A percentile compares a stretch with the other conserved stretches of the same genome.
These are phyloP conservation scores for Trichoderma hamatum DNA, from an alignment of 2,329 filamentous ascomycete genomes.

Conservation along the genomic window DNA sequence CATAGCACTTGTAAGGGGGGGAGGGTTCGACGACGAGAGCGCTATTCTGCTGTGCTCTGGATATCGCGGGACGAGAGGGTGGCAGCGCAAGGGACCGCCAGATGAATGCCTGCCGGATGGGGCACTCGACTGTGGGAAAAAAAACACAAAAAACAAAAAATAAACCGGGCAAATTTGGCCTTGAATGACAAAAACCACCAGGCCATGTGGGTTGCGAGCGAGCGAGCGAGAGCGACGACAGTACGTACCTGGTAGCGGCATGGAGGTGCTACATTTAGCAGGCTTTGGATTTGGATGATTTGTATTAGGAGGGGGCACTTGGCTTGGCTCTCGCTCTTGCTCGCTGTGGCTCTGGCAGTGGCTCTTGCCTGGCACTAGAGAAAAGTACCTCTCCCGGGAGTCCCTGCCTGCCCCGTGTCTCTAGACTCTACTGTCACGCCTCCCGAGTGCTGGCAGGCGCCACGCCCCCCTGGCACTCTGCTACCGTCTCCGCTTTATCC, in stretches of 20 bases:
- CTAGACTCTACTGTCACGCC: conserved; percentile 9
- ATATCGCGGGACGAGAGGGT: background rate
- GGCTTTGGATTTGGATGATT: background rate
- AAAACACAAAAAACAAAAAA: background rate
- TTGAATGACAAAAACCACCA: background rate
- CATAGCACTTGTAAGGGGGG: background rate
- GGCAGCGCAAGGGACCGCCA: conserved; percentile 8
- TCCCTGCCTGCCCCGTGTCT: conserved; percentile 11
- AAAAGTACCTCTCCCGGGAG: conserved; percentile 19
- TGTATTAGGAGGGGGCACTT: background rate
- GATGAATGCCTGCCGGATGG: conserved; percentile 25
- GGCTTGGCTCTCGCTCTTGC: background rate
- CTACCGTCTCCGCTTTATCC: conserved; percentile 14
- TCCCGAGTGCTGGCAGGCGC: conserved; percentile 14
- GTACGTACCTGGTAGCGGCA: background rate
- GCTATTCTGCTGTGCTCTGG: background rate
- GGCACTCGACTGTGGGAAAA: conserved; percentile 6
- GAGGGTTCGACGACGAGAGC: background rate
- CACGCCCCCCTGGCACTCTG: conserved; percentile 5
- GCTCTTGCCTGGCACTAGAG: conserved; percentile 18
- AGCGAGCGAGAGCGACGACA: no score
- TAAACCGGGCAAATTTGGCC: conserved; percentile 24
- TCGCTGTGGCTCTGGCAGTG: background rate
- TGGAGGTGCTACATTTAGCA: conserved; percentile 15
- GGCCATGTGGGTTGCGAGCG: conserved; percentile 13